phyloP scores from a whole-genome alignment of 306 rosid genomes.

The Cucumis hystrix region DNA sequence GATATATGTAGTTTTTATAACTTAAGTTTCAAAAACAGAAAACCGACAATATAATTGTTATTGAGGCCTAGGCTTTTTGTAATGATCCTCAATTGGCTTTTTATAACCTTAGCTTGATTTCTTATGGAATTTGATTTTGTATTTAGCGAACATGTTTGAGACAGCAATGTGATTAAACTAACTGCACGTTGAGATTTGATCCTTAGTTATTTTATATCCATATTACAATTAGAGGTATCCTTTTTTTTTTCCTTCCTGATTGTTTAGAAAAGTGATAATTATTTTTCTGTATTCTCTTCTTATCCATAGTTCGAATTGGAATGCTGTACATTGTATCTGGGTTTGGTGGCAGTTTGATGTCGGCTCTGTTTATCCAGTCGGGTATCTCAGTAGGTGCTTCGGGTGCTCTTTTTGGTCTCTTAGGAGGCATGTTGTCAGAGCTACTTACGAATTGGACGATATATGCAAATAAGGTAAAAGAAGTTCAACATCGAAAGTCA shows the following conservation, averaged over 20 bases:
- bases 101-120: neutral
- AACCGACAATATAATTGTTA: neutral
- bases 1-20: neutral
- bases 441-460: constrained; percentile 12
- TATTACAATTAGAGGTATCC: neutral
- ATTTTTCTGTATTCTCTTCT: neutral
- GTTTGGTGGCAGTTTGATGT: constrained; percentile 12
- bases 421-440: constrained; percentile 14
- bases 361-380: constrained; percentile 11
- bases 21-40: neutral
- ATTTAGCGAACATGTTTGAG: neutral
- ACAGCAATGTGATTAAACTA: neutral
- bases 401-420: constrained; percentile 7
- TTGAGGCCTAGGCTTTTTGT: neutral
- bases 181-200: neutral
- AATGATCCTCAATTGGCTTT: neutral
- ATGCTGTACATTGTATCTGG: constrained; percentile 9
- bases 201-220: neutral
- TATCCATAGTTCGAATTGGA: constrained; percentile 8
- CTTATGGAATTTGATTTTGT: neutral
- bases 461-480: constrained; percentile 11
- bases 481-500: neutral
- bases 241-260: neutral
- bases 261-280: neutral
- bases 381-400: constrained; percentile 9